phyloP scores from a whole-genome alignment of 257 asterid species.

The Rauvolfia tetraphylla region DNA sequence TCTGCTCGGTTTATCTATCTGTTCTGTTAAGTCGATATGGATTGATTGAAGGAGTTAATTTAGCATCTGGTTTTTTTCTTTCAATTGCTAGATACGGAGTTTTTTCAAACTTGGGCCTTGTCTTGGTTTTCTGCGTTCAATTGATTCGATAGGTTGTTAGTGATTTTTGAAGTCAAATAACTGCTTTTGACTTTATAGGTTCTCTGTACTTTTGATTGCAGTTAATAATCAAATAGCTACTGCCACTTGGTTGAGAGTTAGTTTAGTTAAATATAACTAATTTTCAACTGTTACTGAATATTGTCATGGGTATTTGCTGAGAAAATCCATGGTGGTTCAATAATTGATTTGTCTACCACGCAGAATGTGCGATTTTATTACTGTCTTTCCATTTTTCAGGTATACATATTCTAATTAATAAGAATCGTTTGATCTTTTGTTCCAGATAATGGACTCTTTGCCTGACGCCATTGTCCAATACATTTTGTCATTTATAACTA shows the following conservation, averaged over 20 bases:
- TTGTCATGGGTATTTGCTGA: neutral
- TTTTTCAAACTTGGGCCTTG: neutral
- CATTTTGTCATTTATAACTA: slow-evolving; percentile 57
- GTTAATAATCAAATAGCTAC: neutral
- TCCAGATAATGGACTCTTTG: slow-evolving; percentile 71
- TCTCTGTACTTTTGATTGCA: neutral
- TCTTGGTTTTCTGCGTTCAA: neutral
- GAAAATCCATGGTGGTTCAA: neutral
- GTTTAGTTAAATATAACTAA: neutral
- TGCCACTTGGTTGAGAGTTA: neutral
- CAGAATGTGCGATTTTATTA: neutral
- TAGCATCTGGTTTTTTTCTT: neutral
- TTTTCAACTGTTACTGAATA: neutral
- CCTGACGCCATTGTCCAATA: slow-evolving; percentile 77
- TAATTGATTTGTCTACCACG: neutral
- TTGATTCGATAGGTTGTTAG: neutral
- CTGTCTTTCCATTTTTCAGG: neutral
- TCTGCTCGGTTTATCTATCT: neutral
- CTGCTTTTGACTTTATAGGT: neutral
- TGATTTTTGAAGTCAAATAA: neutral
- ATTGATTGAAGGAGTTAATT: neutral
- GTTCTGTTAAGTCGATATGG: neutral
- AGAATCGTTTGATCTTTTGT: slow-evolving; percentile 38
- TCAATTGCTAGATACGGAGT: neutral
- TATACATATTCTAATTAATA: slow-evolving; percentile 15